Base-by-base conservation (phyloP, 2,329 filamentous ascomycete genomes). In the Cadophora sp. region DNA sequence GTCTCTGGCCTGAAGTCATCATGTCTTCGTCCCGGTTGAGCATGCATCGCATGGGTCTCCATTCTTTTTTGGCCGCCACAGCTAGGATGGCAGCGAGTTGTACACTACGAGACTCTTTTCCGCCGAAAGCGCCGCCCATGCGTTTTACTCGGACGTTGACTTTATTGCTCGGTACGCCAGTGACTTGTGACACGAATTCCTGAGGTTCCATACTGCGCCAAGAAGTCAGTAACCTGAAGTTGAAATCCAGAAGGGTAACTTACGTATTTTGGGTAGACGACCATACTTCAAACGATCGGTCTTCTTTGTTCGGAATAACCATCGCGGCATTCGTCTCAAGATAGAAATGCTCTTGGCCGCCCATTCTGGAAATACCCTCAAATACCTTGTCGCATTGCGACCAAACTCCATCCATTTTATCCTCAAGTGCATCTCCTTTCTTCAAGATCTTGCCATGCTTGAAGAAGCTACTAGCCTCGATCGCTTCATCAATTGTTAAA, bases 341-440 rank as follows among this genome's bases (percentile, higher is more conserved):
- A 73, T 97, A 98, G 76, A 98, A 97, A 76, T 98, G 95, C 77
- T 98, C 95, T 76, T 98, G 95, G 0, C 95, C 95, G 56, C 95
- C 95, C 87, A 98, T 97, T 61, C 93, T 86, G 1, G 90, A 86
- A 0, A 90, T 87, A 39, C 95, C 95, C 64, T 86, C 83, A 77
- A 97, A 96, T 0, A 75, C 61, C 20, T 43, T 63, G 45, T 75
- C 73, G 55, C 73, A 75, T n/a, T 72, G 70, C 18, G 56, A 62
- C 66, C 73, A 74, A 4, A 72, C 55, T 27, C 68, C 70, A 8
- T 70, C 67, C 65, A 75, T 73, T 11, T 64, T 67, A 14, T 89
- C 92, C 67, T 89, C 87, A 64, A 96, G 89, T 0, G 87, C 81
- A 72, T 96, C 89, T 6, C 95, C 95, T 66, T 90, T 93, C 77